Conservation (phyloP, 1,284 basidiomycete species). For the Meira nashicola region DNA sequence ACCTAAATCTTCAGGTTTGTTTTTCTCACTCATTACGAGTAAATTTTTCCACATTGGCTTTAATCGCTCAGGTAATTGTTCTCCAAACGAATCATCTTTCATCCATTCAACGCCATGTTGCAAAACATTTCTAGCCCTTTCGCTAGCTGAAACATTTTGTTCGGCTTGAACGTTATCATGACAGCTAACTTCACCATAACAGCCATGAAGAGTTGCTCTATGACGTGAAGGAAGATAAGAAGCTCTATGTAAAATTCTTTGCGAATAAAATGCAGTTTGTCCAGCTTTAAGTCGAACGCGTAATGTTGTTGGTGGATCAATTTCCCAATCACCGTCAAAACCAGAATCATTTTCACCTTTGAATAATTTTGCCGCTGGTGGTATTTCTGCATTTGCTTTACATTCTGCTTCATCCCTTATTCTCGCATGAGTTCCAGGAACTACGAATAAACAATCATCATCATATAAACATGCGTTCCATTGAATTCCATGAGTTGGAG, state of each 20-base stretch:
- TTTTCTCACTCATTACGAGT: constrained; percentile 60
- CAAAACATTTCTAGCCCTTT: constrained; percentile 68
- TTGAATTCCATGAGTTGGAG: constrained; percentile 70
- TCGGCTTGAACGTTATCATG: constrained; percentile 53
- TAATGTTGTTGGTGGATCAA: constrained; percentile 61
- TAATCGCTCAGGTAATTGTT: constrained; percentile 58
- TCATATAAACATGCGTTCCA: constrained; percentile 77
- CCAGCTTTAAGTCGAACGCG: constrained; percentile 64
- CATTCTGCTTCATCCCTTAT: constrained; percentile 63
- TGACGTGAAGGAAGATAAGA: constrained; percentile 61
- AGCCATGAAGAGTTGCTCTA: constrained; percentile 70
- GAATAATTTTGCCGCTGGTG: constrained; percentile 14
- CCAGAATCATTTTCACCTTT: neutral
- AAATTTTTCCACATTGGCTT: constrained; percentile 64
- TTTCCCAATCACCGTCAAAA: constrained; percentile 57
- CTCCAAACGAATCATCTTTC: constrained; percentile 61
- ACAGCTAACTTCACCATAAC: constrained; percentile 58
- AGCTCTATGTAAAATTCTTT: constrained; percentile 72
- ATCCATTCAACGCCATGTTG: constrained; percentile 70
- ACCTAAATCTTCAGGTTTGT: constrained; percentile 53
- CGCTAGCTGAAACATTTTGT: constrained; percentile 19
- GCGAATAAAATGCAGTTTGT: constrained; percentile 76
- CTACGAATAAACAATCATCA: constrained; percentile 70
- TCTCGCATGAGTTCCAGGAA: constrained; percentile 65
- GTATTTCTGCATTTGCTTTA: constrained; percentile 30